A percentile compares a stretch with the other conserved stretches of the same genome.
Conservation (phyloP, 225 moss, liverwort and hornwort species). For the Pseudoscleropodium purum region DNA sequence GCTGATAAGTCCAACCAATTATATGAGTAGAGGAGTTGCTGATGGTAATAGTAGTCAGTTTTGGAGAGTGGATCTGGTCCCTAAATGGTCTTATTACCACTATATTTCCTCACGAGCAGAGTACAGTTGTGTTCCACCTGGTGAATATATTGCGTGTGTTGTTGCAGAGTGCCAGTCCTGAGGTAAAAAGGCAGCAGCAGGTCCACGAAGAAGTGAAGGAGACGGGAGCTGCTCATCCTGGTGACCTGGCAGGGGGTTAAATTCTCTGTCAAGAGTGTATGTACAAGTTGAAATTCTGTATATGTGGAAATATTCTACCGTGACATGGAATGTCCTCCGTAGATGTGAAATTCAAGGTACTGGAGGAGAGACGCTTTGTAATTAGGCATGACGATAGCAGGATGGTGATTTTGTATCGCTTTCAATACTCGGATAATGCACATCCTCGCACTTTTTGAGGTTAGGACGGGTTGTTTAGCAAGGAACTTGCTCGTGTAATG, state of each 20-base stretch:
- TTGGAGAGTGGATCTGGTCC: not conserved
- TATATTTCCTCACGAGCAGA: not conserved
- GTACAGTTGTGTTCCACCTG: not conserved
- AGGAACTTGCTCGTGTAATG: not conserved
- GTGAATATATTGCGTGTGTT: not conserved
- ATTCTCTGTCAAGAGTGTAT: not conserved
- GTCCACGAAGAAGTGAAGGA: slow-evolving; percentile 19
- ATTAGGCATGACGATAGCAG: not conserved
- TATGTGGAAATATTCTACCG: not conserved
- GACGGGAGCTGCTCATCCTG: slow-evolving; percentile 41
- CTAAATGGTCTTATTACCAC: no score
- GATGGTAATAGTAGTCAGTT: not conserved
- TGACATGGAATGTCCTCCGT: not conserved
- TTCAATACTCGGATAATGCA: not conserved
- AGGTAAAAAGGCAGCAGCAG: slow-evolving; percentile 14
- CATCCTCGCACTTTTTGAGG: not conserved
- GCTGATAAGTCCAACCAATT: not conserved
- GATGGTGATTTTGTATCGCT: not conserved
- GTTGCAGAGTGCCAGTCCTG: slow-evolving; percentile 16
- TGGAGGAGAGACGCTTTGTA: not conserved
- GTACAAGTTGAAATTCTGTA: not conserved
- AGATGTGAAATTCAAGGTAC: not conserved
- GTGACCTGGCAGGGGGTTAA: slow-evolving; percentile 15
- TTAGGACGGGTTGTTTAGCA: not conserved
- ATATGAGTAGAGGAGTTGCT: not conserved